Percentiles rank a stretch among this genome's conserved stretches.
Evolutionary conservation across 306 rosid species (phyloP).

Genomic region (Calophaca sinica): DNA sequence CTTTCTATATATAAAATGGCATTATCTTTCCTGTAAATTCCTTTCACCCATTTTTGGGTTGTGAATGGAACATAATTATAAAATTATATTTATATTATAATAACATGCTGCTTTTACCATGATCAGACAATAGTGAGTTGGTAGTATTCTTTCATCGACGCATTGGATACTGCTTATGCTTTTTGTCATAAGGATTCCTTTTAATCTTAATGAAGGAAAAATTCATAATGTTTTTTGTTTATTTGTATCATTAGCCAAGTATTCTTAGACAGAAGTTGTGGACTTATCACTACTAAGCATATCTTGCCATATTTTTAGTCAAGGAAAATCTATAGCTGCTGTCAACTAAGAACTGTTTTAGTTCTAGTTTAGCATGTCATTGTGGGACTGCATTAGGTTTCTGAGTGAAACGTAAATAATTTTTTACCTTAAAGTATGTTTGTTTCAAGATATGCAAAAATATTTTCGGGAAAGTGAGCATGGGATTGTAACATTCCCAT

Average conservation of each 20-base stretch:
- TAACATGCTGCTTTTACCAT: not conserved
- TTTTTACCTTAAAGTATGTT: not conserved
- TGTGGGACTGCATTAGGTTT: slow-evolving; percentile 8
- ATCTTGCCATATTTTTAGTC: slow-evolving; percentile 8
- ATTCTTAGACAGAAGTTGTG: no score
- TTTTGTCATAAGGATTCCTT: slow-evolving; percentile 13
- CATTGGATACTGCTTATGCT: not conserved
- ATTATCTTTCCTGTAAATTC: not conserved
- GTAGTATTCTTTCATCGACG: not conserved
- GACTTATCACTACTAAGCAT: not conserved
- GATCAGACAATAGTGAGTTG: not conserved
- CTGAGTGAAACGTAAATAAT: not conserved
- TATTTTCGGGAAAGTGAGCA: no score
- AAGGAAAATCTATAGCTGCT: slow-evolving; percentile 1
- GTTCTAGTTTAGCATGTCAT: slow-evolving; percentile 9
- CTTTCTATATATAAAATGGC: not conserved
- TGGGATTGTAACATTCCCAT: no score
- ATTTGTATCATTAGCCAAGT: not conserved
- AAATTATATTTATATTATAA: slow-evolving; percentile 1
- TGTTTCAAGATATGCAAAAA: no score
- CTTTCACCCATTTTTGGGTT: slow-evolving; percentile 18
- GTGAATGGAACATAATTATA: slow-evolving; percentile 24
- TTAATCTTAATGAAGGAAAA: slow-evolving; percentile 16
- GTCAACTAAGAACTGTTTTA: not conserved
- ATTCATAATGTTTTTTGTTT: not conserved